Evolutionary conservation across 164 flowering plant genomes (phyloP).

Genomic region (Litsea cubeba): DNA sequence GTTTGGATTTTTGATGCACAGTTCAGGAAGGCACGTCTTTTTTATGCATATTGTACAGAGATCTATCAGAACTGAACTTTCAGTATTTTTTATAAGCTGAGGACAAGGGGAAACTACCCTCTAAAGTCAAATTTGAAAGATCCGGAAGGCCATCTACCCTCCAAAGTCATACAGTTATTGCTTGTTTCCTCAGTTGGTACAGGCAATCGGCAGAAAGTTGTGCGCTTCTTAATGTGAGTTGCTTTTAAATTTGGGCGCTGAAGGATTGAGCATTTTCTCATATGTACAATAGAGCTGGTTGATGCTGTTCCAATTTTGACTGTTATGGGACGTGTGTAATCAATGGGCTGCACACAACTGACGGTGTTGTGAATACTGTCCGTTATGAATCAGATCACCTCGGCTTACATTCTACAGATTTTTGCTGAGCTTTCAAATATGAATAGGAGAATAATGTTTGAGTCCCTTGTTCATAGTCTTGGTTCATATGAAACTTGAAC

Average conservation of each 20-base stretch:
- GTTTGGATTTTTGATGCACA: not conserved
- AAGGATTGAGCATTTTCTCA: not conserved
- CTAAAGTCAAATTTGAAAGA: not conserved
- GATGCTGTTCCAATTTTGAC: conserved; percentile 7
- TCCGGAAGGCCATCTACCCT: not conserved
- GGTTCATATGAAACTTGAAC: conserved; percentile 6
- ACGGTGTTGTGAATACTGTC: not conserved
- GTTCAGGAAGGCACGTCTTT: conserved; percentile 10
- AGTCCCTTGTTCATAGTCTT: not conserved
- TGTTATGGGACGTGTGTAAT: not conserved
- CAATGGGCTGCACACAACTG: not conserved
- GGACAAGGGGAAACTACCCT: not conserved
- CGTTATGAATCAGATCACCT: not conserved
- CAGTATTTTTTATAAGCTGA: not conserved
- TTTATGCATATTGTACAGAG: not conserved
- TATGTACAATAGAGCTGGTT: not conserved
- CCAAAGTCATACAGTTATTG: not conserved
- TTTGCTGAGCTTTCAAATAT: not conserved
- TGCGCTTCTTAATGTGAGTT: not conserved
- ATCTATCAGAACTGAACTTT: not conserved
- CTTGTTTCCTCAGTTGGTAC: not conserved
- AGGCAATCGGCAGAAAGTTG: not conserved
- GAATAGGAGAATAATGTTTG: not conserved
- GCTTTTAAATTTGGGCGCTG: not conserved
- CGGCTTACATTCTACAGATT: conserved; percentile 3